Percentiles rank a stretch among this genome's conserved stretches.
Evolutionary conservation across 176 grass and related monocot species (phyloP).

Genomic region (Aegilops umbellulata): DNA sequence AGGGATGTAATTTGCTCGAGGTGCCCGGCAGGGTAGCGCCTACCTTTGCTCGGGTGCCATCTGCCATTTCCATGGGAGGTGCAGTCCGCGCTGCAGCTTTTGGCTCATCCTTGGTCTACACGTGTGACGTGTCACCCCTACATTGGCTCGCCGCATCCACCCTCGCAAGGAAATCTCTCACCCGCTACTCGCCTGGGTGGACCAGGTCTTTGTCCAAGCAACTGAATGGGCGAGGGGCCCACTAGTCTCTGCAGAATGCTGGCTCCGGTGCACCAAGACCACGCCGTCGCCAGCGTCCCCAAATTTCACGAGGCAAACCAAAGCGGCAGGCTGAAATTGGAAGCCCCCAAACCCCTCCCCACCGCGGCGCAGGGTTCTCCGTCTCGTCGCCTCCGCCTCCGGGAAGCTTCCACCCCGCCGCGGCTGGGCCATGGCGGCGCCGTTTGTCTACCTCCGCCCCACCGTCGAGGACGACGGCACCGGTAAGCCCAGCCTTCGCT

Average conservation of each 20-base stretch:
- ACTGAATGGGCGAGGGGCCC: not conserved
- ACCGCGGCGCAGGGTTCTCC: not conserved
- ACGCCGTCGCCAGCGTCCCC: not conserved
- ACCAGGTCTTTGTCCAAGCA: not conserved
- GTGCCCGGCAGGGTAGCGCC: no score
- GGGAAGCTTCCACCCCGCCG: not conserved
- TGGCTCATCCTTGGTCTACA: not conserved
- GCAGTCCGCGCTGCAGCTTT: not conserved
- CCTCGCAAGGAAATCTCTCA: not conserved
- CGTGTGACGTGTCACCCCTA: not conserved
- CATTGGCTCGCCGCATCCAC: not conserved
- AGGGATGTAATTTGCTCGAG: not conserved
- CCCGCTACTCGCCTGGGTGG: not conserved
- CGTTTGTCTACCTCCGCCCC: constrained; percentile 1
- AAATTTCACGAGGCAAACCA: not conserved
- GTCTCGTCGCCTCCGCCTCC: not conserved
- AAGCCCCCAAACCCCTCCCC: not conserved
- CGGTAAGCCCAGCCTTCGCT: not conserved
- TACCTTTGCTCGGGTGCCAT: not conserved
- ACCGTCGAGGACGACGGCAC: not conserved
- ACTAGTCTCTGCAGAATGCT: not conserved
- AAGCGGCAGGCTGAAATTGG: not conserved
- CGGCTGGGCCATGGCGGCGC: not conserved
- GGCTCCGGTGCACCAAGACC: not conserved
- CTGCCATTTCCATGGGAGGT: not conserved